These are phyloP conservation scores for Theobroma cacao DNA, from an alignment of 345 rosid genomes.

Conservation along the genomic window DNA sequence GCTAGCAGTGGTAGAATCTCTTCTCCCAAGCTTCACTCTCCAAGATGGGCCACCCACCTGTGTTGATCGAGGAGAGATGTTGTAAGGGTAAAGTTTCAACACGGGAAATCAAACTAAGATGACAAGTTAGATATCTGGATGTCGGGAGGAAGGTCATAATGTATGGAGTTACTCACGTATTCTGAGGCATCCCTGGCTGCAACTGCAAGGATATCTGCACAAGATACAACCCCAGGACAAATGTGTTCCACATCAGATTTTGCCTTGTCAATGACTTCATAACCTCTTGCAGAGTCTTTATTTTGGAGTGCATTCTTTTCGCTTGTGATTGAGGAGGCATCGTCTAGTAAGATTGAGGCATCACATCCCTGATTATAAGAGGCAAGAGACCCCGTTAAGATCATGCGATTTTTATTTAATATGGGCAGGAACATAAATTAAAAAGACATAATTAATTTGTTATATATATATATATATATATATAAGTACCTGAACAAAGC, in stretches of 20 bases:
- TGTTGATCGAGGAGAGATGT: not conserved
- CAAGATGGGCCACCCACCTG: slow-evolving; percentile 47
- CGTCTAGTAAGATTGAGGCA: not conserved
- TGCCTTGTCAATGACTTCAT: slow-evolving; percentile 45
- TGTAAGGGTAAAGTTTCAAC: too few relatives aligned
- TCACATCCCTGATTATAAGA: slow-evolving; percentile 4
- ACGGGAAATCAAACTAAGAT: too few relatives aligned
- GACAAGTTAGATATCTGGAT: too few relatives aligned
- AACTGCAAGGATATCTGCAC: slow-evolving; percentile 62
- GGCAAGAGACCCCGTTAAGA: not conserved
- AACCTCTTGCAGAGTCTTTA: slow-evolving; percentile 32
- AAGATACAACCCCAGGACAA: slow-evolving; percentile 60
- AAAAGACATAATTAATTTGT: not conserved
- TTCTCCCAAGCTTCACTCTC: slow-evolving; percentile 32
- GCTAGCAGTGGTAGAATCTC: slow-evolving; percentile 35
- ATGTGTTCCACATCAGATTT: slow-evolving; percentile 42
- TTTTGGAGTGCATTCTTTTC: slow-evolving; percentile 23
- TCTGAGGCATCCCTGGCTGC: slow-evolving; percentile 57
- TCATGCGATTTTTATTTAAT: too few relatives aligned
- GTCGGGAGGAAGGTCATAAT: too few relatives aligned
- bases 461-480: not conserved
- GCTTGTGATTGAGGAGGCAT: slow-evolving; percentile 4
- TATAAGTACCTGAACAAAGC: slow-evolving; percentile 31
- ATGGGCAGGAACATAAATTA: too few relatives aligned
- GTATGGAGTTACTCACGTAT: slow-evolving; percentile 14